A percentile compares a stretch with the other conserved stretches of the same genome.
These are phyloP conservation scores for Apiospora sp. DNA, from an alignment of 2,329 filamentous ascomycete genomes.

Conservation along the genomic window DNA sequence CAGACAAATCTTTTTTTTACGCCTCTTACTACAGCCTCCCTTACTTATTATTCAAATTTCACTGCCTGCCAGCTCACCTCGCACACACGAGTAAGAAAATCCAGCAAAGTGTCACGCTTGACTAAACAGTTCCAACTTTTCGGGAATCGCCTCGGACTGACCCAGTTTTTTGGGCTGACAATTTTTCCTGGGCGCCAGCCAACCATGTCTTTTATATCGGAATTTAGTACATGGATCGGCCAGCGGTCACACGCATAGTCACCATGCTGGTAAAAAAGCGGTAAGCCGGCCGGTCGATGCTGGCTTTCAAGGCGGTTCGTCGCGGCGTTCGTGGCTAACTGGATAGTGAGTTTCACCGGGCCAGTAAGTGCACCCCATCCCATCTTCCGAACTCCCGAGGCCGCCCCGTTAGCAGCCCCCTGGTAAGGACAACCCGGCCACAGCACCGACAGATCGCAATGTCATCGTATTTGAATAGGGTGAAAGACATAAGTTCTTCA, in stretches of 20 bases:
- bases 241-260: slow-evolving; percentile 4
- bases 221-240: slow-evolving; percentile 12
- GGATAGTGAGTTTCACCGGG: slow-evolving; percentile 9
- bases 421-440: background rate
- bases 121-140: slow-evolving; percentile 21
- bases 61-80: background rate
- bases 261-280: slow-evolving; percentile 8
- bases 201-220: slow-evolving; percentile 2
- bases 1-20: too few species aligned
- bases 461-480: too few species aligned
- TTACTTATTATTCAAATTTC: background rate
- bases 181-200: slow-evolving; percentile 16
- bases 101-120: slow-evolving; percentile 5
- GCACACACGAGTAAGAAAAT: slow-evolving; percentile 1
- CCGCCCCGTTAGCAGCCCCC: background rate
- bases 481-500: background rate
- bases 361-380: background rate
- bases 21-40: background rate
- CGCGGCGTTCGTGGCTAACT: background rate
- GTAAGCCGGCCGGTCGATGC: background rate
- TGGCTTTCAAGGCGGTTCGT: background rate
- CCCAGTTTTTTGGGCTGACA: slow-evolving; percentile 18
- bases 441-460: background rate
- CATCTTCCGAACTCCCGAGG: slow-evolving; percentile 11
- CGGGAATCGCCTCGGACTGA: slow-evolving; percentile 3